A percentile compares a stretch with the other conserved stretches of the same genome.
These are phyloP conservation scores for Fonsecaea pedrosoi DNA, from an alignment of 2,329 filamentous ascomycete genomes.

Conservation along the genomic window DNA sequence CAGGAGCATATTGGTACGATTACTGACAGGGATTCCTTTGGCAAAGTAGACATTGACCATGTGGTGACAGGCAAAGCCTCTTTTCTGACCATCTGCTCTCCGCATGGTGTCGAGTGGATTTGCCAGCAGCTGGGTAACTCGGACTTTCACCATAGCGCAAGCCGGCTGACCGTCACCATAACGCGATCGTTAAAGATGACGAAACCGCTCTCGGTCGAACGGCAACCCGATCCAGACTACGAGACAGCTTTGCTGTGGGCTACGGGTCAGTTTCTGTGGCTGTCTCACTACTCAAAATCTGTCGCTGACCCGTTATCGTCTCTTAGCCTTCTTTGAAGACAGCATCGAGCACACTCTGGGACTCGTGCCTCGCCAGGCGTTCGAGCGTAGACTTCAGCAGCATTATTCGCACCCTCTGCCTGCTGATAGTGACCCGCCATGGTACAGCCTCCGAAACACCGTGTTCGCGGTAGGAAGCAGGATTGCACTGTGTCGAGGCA, in stretches of 20 bases:
- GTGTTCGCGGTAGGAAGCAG: conserved; percentile 1
- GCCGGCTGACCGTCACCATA: neutral
- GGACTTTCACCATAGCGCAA: neutral
- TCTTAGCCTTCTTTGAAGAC: conserved; percentile 6
- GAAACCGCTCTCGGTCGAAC: neutral
- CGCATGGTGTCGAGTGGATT: neutral
- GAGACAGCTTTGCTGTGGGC: neutral
- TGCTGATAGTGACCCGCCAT: neutral
- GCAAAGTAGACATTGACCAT: neutral
- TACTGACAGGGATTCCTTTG: neutral
- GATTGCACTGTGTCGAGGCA: neutral
- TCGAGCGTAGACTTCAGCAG: conserved; percentile 2
- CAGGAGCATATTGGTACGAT: conserved; percentile 1
- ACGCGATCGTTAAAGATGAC: conserved; percentile 8
- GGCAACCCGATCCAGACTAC: conserved; percentile 1
- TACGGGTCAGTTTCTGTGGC: neutral
- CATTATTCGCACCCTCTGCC: neutral
- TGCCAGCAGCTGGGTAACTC: neutral
- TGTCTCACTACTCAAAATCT: neutral
- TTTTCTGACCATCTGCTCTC: neutral
- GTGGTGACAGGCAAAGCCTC: neutral
- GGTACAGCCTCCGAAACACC: conserved; percentile 10
- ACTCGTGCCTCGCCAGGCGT: neutral
- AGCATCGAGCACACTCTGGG: conserved; percentile 7
- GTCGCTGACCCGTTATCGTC: neutral